Evolutionary conservation across 805 yeast genomes (phyloP), one percentile per base, ranked within the genome.

Genomic region (Naumovozyma dairenensis): DNA sequence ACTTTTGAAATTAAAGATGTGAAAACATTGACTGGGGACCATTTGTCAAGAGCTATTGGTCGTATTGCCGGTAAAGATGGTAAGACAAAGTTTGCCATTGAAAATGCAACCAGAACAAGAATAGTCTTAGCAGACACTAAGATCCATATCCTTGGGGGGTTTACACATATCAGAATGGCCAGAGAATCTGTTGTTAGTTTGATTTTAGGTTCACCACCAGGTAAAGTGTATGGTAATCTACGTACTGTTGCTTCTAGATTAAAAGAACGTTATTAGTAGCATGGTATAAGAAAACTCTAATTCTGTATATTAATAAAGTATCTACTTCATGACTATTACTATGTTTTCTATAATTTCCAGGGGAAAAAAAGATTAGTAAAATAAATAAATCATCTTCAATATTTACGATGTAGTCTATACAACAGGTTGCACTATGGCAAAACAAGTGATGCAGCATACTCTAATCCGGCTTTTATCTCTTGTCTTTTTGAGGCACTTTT

Each of bases 51-150:
- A 71, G 98, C 99, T 6, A 92, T 92, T 57, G 99, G 98, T 53
- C 85, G 99, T 71, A 92, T 92, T 61, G 98, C 99, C 10, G 99
- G 99, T 60, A 93, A 92, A 57, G 99, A 92, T 57, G 99, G 99
- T 55, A 89, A 87, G 63, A 92, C 97, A 42, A 92, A 89, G 65
- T 92, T 89, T 60, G 96, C 98, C 21, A 92, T 92, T 54, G 99
- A 92, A 63, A 92, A 92, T 55, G 96, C 98, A 13, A 89, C 97
- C 16, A 76, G 97, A 65, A 92, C 99, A 9, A 80, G 99, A 68
- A 87, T 92, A 28, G 99, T 92, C 17, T 69, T 92, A 46, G 99
- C 99, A 0, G 99, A 92, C 61, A 75, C 93, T 29, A 92, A 89
- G 59, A 87, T 92, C 51, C 98, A 92, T 60, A 92, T 92, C 42